A percentile compares a stretch with the other conserved stretches of the same genome.
Evolutionary conservation across 2,329 filamentous ascomycete species (phyloP).

Genomic region (Tetracladium maxilliforme): DNA sequence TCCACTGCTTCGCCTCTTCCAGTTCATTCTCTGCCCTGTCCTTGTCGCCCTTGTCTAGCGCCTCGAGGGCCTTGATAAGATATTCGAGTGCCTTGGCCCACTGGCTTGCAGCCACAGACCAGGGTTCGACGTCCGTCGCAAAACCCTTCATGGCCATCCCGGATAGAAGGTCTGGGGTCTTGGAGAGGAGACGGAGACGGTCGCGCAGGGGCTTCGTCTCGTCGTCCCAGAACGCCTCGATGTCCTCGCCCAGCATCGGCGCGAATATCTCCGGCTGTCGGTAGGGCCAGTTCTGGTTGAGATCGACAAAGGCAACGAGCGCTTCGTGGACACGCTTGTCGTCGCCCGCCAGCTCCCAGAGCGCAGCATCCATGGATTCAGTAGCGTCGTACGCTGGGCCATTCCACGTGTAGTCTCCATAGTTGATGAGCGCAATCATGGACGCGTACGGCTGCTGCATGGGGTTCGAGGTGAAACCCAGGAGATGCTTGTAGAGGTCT

Average conservation of each 20-base stretch:
- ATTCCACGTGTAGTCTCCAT: constrained; percentile 10
- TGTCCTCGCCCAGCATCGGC: constrained; percentile 7
- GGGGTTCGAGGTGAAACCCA: constrained; percentile 10
- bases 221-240: constrained; percentile 7
- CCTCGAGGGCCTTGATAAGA: constrained; percentile 8
- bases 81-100: constrained; percentile 8
- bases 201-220: constrained; percentile 3
- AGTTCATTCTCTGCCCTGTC: constrained; percentile 5
- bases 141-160: constrained; percentile 8
- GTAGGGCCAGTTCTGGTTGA: constrained; percentile 11
- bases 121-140: constrained; percentile 7
- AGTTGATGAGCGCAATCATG: constrained; percentile 8
- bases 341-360: constrained; percentile 5
- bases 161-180: too few species aligned
- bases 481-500: constrained; percentile 8
- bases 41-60: constrained; percentile 5
- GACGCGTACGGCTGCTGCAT: constrained; percentile 9
- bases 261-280: constrained; percentile 6
- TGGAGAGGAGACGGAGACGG: constrained; percentile 4
- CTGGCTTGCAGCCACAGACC: constrained; percentile 8
- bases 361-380: constrained; percentile 5
- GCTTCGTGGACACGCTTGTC: constrained; percentile 5
- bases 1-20: constrained; percentile 5
- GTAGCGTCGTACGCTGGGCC: constrained; percentile 6
- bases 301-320: constrained; percentile 7